These are phyloP conservation scores for Fusarium tuaranense DNA, from an alignment of 2,329 filamentous ascomycete genomes.

Conservation along the genomic window DNA sequence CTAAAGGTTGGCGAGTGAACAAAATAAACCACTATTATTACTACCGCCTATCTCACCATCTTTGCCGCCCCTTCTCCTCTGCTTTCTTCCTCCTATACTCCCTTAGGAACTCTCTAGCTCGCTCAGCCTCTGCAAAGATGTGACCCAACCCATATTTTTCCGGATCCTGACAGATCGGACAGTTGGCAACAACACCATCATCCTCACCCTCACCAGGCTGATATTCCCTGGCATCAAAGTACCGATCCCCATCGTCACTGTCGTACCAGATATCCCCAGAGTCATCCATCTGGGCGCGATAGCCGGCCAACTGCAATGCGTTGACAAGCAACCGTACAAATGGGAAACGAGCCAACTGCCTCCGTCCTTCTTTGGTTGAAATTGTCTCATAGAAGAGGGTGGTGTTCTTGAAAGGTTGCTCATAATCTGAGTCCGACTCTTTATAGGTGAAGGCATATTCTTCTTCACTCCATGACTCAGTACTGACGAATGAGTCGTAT, in stretches of 20 bases:
- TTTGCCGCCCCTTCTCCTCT: neutral
- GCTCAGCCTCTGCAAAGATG: neutral
- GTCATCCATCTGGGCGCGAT: neutral
- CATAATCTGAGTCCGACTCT: neutral
- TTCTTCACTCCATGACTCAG: neutral
- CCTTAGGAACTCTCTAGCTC: neutral
- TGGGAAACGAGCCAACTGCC: neutral
- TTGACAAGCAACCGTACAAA: neutral
- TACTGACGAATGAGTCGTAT: neutral
- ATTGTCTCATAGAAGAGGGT: neutral
- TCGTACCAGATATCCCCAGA: neutral
- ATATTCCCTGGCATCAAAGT: neutral
- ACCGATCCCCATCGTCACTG: rapidly evolving
- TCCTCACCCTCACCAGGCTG: neutral
- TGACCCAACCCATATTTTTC: neutral
- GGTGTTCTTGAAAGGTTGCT: neutral
- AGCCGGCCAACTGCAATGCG: neutral
- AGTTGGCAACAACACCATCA: neutral
- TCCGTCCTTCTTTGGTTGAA: neutral
- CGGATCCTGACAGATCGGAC: neutral
- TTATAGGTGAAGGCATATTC: neutral
- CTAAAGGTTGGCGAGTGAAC: too few relatives aligned
- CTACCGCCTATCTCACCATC: neutral
- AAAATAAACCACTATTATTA: too few relatives aligned
- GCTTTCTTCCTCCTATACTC: neutral